Conservation (phyloP, 2,329 filamentous ascomycete genomes). For the Talaromyces rugulosus region DNA sequence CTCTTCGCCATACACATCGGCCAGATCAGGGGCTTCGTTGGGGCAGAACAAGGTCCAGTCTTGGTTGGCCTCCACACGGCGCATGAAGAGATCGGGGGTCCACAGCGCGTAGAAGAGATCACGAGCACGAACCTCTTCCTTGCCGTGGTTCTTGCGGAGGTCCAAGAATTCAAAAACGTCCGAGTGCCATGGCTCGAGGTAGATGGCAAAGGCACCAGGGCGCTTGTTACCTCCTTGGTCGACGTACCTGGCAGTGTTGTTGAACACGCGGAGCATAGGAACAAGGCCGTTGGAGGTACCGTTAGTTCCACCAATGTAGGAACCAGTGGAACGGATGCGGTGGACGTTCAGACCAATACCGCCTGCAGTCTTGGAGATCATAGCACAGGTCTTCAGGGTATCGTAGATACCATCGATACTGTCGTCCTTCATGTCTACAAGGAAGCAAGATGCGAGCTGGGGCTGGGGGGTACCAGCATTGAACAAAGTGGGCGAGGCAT, state of each 20-base stretch:
- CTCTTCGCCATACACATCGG: slow-evolving; percentile 95
- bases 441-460: slow-evolving; percentile 96
- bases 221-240: slow-evolving; percentile 99
- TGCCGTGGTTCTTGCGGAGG: slow-evolving; percentile 97
- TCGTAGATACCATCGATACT: slow-evolving; percentile 99
- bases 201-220: slow-evolving; percentile 96
- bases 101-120: slow-evolving; percentile 97
- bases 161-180: slow-evolving; percentile 98
- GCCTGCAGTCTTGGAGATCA: slow-evolving; percentile 99
- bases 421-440: slow-evolving; percentile 99
- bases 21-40: slow-evolving; percentile 89
- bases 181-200: slow-evolving; percentile 97
- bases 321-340: slow-evolving; percentile 93
- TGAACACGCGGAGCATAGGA: slow-evolving; percentile 97
- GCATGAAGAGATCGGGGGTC: slow-evolving; percentile 99
- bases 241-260: slow-evolving; percentile 98
- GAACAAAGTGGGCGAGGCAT: slow-evolving; percentile 96
- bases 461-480: slow-evolving; percentile 93
- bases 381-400: slow-evolving; percentile 96
- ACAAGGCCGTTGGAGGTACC: slow-evolving; percentile 96
- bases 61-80: slow-evolving; percentile 93
- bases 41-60: slow-evolving; percentile 99
- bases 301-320: slow-evolving; percentile 97
- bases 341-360: slow-evolving; percentile 96
- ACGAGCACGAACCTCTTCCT: slow-evolving; percentile 94